Evolutionary conservation across 129 eudicot genomes (phyloP).

Genomic region (Sambucus nigra): DNA sequence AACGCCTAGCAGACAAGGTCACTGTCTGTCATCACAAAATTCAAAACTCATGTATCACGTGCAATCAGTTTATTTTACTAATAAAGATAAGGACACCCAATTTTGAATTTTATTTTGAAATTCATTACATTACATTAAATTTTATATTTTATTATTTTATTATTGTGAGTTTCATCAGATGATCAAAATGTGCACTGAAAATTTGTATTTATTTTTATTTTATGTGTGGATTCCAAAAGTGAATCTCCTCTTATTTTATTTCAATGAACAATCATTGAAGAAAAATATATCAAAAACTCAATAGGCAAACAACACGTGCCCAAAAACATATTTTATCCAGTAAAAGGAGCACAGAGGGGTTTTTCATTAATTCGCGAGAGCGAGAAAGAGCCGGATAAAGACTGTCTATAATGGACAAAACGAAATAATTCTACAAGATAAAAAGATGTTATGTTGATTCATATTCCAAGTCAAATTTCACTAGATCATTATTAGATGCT

Average conservation of each 20-base stretch:
- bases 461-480: constrained; percentile 10
- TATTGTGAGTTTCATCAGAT: too few species aligned
- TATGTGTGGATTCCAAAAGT: too few species aligned
- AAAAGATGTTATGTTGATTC: neutral
- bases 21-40: constrained; percentile 3
- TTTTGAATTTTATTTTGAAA: too few species aligned
- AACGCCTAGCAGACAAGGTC: neutral
- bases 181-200: too few species aligned
- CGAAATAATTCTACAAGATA: neutral
- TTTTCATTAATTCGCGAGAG: neutral
- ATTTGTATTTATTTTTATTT: too few species aligned
- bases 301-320: constrained; percentile 9
- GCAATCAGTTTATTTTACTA: constrained; percentile 19
- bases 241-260: too few species aligned
- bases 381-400: constrained; percentile 6
- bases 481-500: constrained; percentile 14
- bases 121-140: too few species aligned
- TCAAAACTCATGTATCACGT: constrained; percentile 19
- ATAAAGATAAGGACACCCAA: too few species aligned
- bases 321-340: neutral
- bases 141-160: too few species aligned
- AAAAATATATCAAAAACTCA: constrained; percentile 27
- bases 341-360: neutral
- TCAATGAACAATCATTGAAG: constrained; percentile 7
- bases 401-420: neutral